Percentiles rank a stretch among this genome's conserved stretches.
Conservation (phyloP, 768 basidiomycete species). For the Flagelloscypha sp. region DNA sequence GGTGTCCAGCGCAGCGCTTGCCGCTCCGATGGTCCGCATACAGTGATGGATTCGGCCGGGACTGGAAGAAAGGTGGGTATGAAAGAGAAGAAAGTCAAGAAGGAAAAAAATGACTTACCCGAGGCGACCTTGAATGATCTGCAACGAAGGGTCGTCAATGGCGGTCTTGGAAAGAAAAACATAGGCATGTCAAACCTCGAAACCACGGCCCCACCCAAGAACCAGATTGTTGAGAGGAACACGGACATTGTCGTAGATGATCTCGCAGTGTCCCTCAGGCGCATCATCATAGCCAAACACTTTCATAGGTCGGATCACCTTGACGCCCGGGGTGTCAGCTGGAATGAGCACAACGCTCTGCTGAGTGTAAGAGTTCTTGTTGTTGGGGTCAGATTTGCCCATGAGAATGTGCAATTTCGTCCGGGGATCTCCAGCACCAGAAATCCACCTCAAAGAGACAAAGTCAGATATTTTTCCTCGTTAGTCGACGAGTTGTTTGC, state of each 20-base stretch:
- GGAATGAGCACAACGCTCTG: conserved; percentile 97
- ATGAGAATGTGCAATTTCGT: conserved; percentile 87
- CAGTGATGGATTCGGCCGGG: conserved; percentile 97
- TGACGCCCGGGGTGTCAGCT: conserved; percentile 77
- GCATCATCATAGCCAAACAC: conserved; percentile 95
- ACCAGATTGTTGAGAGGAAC: conserved; percentile 79
- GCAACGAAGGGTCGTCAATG: not conserved
- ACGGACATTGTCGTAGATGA: conserved; percentile 89
- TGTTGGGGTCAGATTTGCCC: conserved; percentile 87
- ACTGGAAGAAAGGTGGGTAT: conserved; percentile 27
- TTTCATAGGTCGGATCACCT: conserved; percentile 83
- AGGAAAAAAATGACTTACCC: conserved; percentile 42
- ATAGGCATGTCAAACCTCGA: conserved; percentile 50
- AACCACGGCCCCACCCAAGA: conserved; percentile 90
- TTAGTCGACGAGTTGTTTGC: conserved; percentile 4
- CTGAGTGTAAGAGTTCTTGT: conserved; percentile 67
- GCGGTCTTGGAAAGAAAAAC: not conserved
- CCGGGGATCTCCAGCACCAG: conserved; percentile 90
- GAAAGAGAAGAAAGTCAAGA: not conserved
- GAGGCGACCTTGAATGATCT: conserved; percentile 93
- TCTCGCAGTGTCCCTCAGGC: conserved; percentile 93
- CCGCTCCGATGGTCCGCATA: conserved; percentile 93
- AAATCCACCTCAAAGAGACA: conserved; percentile 72
- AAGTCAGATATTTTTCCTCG: not conserved
- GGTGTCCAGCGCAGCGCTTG: conserved; percentile 74